Evolutionary conservation across 139 green algal species (phyloP), one percentile per base, ranked within the genome.

Genomic region (Microglena sp.): DNA sequence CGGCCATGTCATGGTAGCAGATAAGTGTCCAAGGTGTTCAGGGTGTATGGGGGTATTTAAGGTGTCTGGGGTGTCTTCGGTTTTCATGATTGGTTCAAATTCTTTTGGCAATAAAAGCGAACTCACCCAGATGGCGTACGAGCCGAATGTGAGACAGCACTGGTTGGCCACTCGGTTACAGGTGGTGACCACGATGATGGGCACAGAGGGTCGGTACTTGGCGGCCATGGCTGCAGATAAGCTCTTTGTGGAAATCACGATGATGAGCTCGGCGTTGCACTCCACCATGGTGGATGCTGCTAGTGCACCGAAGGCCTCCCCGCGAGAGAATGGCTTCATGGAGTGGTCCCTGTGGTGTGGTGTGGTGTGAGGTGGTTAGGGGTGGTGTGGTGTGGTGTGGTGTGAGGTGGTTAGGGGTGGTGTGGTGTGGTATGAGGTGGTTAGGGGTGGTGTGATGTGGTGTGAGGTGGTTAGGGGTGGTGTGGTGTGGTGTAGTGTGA

Each of bases 121-220:
- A 53, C 11, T 53, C 15, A n/a, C n/a, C n/a, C n/a, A n/a, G n/a
- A n/a, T n/a, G n/a, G n/a, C n/a, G 15, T 53, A 18, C 43, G 43
- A 53, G 43, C 43, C 43, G 18, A 18, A 11, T 53, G 11, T 18
- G 11, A 18, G 43, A 53, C 63, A 31, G 70, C 75, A 82, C 40
- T 74, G 70, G n/a, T 61, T 61, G 40, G 77, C 70, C 36, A 77
- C 53, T 62, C 70, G 69, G 45, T 29, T 57, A 50, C 77, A 67
- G 0, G 68, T 60, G 0, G 70, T 74, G 6, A 76, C 66, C 43
- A 84, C 77, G 54, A 84, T 60, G 3, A 81, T 73, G 3, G 77
- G 77, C 60, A 77, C 60, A 2, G 56, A 55, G 5, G 82, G 77
- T 15, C 74, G 60, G 67, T 84, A 86, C 70, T 89, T 86, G 31